phyloP scores from a whole-genome alignment of 306 rosid genomes.

The Castanea sativa region DNA sequence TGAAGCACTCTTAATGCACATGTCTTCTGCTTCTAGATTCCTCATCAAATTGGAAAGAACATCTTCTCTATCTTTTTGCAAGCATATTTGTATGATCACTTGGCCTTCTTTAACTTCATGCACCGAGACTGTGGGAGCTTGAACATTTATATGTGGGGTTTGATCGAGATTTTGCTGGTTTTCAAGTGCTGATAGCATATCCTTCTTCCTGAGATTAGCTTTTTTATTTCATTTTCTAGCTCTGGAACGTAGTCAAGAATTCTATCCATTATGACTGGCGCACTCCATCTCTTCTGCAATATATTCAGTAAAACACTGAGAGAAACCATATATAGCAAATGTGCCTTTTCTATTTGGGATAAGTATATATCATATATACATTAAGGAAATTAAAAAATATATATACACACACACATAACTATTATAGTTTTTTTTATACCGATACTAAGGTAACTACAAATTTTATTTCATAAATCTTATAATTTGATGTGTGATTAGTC shows the following conservation, averaged over 20 bases:
- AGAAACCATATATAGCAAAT: no score
- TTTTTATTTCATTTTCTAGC: constrained; percentile 24
- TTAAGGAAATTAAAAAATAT: no score
- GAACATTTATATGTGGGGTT: neutral
- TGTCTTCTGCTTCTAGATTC: neutral
- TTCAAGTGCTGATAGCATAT: neutral
- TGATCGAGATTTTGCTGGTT: neutral
- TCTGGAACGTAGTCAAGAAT: constrained; percentile 25
- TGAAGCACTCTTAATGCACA: neutral
- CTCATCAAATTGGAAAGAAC: constrained; percentile 5
- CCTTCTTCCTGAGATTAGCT: constrained; percentile 14
- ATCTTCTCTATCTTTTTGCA: constrained; percentile 1
- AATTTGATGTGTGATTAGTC: no score
- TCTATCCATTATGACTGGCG: constrained; percentile 24
- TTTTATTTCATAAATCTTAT: no score
- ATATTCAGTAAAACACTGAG: neutral
- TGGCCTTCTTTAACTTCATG: neutral
- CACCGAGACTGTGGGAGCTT: neutral
- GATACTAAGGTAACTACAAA: no score
- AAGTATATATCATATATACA: no score
- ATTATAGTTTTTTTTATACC: no score
- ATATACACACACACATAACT: no score
- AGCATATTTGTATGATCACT: constrained; percentile 22
- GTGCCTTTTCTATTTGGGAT: no score
- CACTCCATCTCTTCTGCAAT: constrained; percentile 39